Conservation (phyloP, 2,329 filamentous ascomycete species). For the Aspergillus piperis region DNA sequence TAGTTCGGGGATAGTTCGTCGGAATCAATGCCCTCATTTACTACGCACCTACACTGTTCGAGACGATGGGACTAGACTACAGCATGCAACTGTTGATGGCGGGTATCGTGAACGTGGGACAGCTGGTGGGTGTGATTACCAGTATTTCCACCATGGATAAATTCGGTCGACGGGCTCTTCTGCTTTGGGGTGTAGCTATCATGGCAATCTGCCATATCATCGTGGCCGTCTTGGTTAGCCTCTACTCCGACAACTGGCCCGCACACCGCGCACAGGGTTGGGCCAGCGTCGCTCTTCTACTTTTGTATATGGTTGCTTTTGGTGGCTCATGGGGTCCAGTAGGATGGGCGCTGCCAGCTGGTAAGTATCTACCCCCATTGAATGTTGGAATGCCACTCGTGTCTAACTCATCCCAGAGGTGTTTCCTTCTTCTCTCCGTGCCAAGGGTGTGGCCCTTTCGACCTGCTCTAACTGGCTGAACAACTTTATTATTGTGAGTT, state of each 20-base stretch:
- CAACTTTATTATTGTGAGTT: conserved; percentile 60
- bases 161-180: conserved; percentile 49
- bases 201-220: conserved; percentile 53
- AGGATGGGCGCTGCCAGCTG: conserved; percentile 46
- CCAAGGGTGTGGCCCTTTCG: conserved; percentile 67
- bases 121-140: conserved; percentile 49
- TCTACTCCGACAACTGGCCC: conserved; percentile 54
- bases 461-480: conserved; percentile 66
- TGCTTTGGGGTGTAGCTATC: conserved; percentile 47
- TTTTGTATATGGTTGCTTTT: conserved; percentile 65
- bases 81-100: conserved; percentile 55
- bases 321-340: conserved; percentile 60
- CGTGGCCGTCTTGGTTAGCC: conserved; percentile 57
- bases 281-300: conserved; percentile 59
- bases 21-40: conserved; percentile 61
- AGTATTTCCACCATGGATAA: conserved; percentile 54
- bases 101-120: conserved; percentile 55
- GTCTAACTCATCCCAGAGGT: conserved; percentile 54
- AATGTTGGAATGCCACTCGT: background rate
- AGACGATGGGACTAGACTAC: conserved; percentile 49
- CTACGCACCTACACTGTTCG: conserved; percentile 63
- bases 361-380: conserved; percentile 15
- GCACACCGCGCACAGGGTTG: conserved; percentile 56
- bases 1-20: conserved; percentile 37
- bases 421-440: conserved; percentile 61